Conservation (phyloP, 2,329 filamentous ascomycete species). For the Aspergillus fijiensis region DNA sequence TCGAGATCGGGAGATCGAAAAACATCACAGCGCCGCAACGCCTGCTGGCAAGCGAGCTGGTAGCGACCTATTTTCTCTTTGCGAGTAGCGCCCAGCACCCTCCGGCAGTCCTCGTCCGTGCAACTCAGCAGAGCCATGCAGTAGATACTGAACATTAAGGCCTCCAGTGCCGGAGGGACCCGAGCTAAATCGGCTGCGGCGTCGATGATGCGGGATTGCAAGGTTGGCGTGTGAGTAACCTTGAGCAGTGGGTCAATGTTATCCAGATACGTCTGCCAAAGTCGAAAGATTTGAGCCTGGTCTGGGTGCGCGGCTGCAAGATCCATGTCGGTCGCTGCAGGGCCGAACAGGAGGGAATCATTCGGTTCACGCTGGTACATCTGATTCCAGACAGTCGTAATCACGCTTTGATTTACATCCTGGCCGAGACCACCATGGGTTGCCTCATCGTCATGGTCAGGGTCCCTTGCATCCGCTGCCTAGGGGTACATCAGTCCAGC, state of each 20-base stretch:
- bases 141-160: slow-evolving; percentile 67
- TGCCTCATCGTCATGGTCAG: slow-evolving; percentile 24
- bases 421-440: slow-evolving; percentile 14
- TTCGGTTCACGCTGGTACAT: slow-evolving; percentile 43
- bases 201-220: slow-evolving; percentile 65
- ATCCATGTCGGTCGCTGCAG: slow-evolving; percentile 40
- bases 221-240: slow-evolving; percentile 64
- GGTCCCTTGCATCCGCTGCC: slow-evolving; percentile 19
- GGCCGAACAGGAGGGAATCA: slow-evolving; percentile 57
- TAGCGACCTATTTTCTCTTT: slow-evolving; percentile 42
- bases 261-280: slow-evolving; percentile 68
- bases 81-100: slow-evolving; percentile 39
- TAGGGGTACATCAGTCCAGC: slow-evolving; percentile 12
- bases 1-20: slow-evolving; percentile 45
- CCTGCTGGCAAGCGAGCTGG: slow-evolving; percentile 50
- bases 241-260: slow-evolving; percentile 70
- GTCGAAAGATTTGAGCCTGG: slow-evolving; percentile 56
- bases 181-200: slow-evolving; percentile 57
- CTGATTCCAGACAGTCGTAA: slow-evolving; percentile 51
- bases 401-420: slow-evolving; percentile 34
- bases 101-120: slow-evolving; percentile 53
- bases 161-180: slow-evolving; percentile 59
- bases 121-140: slow-evolving; percentile 61
- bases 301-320: slow-evolving; percentile 59
- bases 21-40: slow-evolving; percentile 46